Evolutionary conservation across 106 monocot genomes (phyloP).

Genomic region (Dendrobium catenatum): DNA sequence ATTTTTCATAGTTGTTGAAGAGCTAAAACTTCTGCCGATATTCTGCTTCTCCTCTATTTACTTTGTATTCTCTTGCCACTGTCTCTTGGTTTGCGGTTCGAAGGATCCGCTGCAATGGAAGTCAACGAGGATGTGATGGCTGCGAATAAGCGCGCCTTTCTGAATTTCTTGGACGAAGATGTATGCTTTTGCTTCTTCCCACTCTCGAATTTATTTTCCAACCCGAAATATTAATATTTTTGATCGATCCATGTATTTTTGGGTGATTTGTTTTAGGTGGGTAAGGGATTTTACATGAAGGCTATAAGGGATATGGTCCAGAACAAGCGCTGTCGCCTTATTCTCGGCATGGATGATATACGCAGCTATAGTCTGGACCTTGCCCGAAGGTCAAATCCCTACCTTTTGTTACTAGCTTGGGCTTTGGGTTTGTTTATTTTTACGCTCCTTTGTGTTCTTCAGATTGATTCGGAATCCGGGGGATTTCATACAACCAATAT

Average conservation of each 20-base stretch:
- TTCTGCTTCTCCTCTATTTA: constrained; percentile 8
- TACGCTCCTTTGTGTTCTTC: neutral
- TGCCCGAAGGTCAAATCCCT: constrained; percentile 52
- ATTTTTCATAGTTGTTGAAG: neutral
- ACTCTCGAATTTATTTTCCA: neutral
- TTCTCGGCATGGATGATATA: constrained; percentile 76
- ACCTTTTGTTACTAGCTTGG: neutral
- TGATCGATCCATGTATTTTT: neutral
- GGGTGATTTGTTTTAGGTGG: constrained; percentile 31
- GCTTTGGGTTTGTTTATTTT: neutral
- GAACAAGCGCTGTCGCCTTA: constrained; percentile 67
- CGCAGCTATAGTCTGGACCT: constrained; percentile 83
- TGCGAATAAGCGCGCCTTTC: constrained; percentile 76
- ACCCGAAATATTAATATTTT: neutral
- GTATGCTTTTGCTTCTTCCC: constrained; percentile 21
- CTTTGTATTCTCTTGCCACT: neutral
- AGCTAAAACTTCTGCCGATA: neutral
- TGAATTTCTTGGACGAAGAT: constrained; percentile 85
- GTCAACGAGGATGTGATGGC: constrained; percentile 84
- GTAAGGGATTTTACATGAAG: constrained; percentile 67
- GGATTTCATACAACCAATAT: constrained; percentile 81
- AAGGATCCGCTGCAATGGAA: constrained; percentile 44
- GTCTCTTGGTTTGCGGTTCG: neutral
- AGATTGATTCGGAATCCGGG: constrained; percentile 83
- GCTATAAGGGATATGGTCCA: constrained; percentile 66